Evolutionary conservation across 345 rosid species (phyloP), one percentile per base, ranked within the genome.

Genomic region (Arabis alpina): DNA sequence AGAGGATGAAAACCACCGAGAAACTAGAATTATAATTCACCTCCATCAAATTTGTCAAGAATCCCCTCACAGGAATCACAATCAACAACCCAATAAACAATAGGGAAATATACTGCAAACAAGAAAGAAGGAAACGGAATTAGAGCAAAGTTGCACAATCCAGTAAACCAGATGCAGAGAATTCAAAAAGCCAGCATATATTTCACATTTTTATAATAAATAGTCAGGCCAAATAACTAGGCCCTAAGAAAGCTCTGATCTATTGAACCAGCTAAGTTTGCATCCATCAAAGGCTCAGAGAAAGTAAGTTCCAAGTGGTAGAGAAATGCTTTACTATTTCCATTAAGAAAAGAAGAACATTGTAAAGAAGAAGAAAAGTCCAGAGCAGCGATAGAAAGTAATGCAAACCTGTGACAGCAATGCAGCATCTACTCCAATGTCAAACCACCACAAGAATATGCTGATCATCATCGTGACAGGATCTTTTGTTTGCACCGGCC

Each of bases 401-500:
- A 30, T 4, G 9, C 89, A 71, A 55, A 91, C 97, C 97, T 93
- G 98, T 45, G 98, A 93, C 34, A 91, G 75, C 77, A 93, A 74
- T 41, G 94, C 70, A 34, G 89, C 98, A 84, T 93, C 75, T 36
- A 91, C 90, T 75, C 98, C 98, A 64, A 89, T 93, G 78, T 93
- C 98, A 80, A 93, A 93, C 51, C 81, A 89, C 78, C 80, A 94
- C 81, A 93, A 85, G 76, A 89, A 86, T 79, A 93, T 87, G 83
- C 88, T 93, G 71, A 87, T 86, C 54, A 91, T 87, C 89, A 60
- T 87, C 27, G 97, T 93, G 67, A 91, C 97, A 73, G 96, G 97
- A 77, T 93, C 98, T 64, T 91, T 91, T 5, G 96, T 89, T 91
- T 5, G 96, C 87, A 50, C 97, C 97, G 56, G 96, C 92, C 97